Percentiles rank a stretch among this genome's conserved stretches.
phyloP scores from a whole-genome alignment of 164 flowering plant genomes.

The Saururus chinensis region DNA sequence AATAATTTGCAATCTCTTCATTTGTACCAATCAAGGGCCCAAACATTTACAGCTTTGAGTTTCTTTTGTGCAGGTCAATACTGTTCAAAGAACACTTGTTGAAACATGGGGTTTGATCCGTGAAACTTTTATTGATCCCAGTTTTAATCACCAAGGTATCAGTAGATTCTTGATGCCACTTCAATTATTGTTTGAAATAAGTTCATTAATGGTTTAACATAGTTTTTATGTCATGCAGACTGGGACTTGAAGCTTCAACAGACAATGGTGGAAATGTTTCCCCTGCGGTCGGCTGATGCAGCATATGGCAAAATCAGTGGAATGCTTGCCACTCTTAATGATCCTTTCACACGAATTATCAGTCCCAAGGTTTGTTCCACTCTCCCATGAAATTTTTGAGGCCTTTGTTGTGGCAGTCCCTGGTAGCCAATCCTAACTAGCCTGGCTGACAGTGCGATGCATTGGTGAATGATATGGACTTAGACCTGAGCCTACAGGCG shows the following conservation, averaged over 20 bases:
- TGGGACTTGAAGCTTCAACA: conserved; percentile 94
- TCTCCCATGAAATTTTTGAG: neutral
- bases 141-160: conserved; percentile 92
- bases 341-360: conserved; percentile 88
- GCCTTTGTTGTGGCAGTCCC: too few species aligned
- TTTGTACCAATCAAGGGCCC: neutral
- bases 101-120: conserved; percentile 97
- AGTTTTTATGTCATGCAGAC: conserved; percentile 28
- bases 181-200: too few species aligned
- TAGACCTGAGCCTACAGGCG: neutral
- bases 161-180: neutral
- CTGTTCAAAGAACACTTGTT: conserved; percentile 88
- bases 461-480: conserved; percentile 1
- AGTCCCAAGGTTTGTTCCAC: conserved; percentile 72
- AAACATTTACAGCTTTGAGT: neutral
- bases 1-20: neutral
- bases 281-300: conserved; percentile 82
- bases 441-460: neutral
- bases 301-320: conserved; percentile 83
- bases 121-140: conserved; percentile 86
- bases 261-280: conserved; percentile 97
- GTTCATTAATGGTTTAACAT: neutral
- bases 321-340: conserved; percentile 91
- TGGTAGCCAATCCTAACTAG: neutral
- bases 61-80: conserved; percentile 51